Percentiles rank a stretch among this genome's conserved stretches.
Conservation (phyloP, 2,329 filamentous ascomycete genomes). For the Tolypocladium endophyticum region DNA sequence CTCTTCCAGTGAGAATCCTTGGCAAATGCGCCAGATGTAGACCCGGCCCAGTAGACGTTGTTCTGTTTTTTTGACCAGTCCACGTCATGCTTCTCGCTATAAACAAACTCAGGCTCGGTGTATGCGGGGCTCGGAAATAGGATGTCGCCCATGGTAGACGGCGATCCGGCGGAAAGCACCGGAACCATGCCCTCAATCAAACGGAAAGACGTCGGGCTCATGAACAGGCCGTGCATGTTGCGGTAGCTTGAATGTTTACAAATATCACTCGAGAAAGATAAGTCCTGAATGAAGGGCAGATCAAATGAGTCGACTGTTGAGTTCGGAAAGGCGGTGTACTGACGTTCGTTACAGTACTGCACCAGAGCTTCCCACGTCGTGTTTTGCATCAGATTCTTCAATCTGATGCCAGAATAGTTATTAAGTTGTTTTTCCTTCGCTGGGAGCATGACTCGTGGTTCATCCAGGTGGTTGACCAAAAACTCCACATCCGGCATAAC, state of each 20-base stretch:
- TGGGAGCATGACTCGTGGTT: too few relatives aligned
- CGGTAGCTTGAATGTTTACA: conserved; percentile 34
- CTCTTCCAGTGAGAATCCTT: conserved; percentile 23
- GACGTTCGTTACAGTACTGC: too few relatives aligned
- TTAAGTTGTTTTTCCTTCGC: too few relatives aligned
- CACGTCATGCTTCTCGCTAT: conserved; percentile 27
- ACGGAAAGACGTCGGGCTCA: conserved; percentile 29
- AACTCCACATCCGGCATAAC: too few relatives aligned
- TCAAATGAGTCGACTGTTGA: conserved; percentile 2
- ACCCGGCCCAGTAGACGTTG: conserved; percentile 47
- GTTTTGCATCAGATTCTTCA: too few relatives aligned
- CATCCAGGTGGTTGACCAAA: too few relatives aligned
- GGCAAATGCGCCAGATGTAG: conserved; percentile 37
- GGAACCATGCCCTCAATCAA: conserved; percentile 31
- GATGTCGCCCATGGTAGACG: conserved; percentile 39
- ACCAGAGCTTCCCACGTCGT: too few relatives aligned
- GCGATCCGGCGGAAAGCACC: conserved; percentile 32
- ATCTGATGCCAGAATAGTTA: too few relatives aligned
- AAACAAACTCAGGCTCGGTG: conserved; percentile 28
- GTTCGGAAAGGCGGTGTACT: too few relatives aligned
- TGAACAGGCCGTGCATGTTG: conserved; percentile 32
- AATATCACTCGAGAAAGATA: conserved; percentile 19
- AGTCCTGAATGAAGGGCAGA: conserved; percentile 25
- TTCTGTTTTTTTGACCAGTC: conserved; percentile 38
- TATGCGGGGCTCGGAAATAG: conserved; percentile 42